These are phyloP conservation scores for Plasmodium malariae DNA, from an alignment of 169 alveolate genomes.

Conservation along the genomic window DNA sequence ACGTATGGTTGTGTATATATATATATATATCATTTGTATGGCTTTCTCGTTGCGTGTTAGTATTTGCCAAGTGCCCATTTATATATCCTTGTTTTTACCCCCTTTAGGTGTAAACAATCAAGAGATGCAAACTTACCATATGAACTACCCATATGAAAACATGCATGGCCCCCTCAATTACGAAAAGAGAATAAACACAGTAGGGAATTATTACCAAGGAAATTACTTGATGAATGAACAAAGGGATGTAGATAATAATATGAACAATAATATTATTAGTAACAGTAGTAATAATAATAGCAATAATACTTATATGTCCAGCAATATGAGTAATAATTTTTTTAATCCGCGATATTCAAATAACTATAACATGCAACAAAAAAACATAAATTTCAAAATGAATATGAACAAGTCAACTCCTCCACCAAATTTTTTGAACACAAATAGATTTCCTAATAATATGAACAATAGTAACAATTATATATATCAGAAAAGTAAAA, in stretches of 20 bases:
- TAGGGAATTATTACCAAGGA: constrained; percentile 18
- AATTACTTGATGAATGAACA: constrained; percentile 10
- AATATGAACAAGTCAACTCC: constrained; percentile 10
- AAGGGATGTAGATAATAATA: constrained; percentile 8
- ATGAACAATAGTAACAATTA: constrained; percentile 11
- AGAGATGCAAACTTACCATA: constrained; percentile 29
- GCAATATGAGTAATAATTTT: constrained; percentile 19
- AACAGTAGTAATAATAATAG: background rate
- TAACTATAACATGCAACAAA: constrained; percentile 20
- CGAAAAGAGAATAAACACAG: constrained; percentile 10
- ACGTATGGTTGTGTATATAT: background rate
- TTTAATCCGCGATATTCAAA: constrained; percentile 9
- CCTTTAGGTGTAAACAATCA: constrained; percentile 5
- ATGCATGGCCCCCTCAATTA: background rate
- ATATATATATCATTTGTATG: background rate
- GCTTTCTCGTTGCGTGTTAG: no score
- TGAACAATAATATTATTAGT: no score
- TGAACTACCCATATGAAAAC: constrained; percentile 20
- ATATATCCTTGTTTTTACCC: no score
- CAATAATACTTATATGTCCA: background rate
- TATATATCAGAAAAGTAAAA: constrained; percentile 17
- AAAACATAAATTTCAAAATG: constrained; percentile 1
- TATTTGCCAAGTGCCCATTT: no score
- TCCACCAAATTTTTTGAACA: constrained; percentile 10
- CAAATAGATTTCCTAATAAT: constrained; percentile 38